Evolutionary conservation across 1,139 yeast genomes (phyloP), one percentile per base, ranked within the genome.

Genomic region (Taphrina deformans): DNA sequence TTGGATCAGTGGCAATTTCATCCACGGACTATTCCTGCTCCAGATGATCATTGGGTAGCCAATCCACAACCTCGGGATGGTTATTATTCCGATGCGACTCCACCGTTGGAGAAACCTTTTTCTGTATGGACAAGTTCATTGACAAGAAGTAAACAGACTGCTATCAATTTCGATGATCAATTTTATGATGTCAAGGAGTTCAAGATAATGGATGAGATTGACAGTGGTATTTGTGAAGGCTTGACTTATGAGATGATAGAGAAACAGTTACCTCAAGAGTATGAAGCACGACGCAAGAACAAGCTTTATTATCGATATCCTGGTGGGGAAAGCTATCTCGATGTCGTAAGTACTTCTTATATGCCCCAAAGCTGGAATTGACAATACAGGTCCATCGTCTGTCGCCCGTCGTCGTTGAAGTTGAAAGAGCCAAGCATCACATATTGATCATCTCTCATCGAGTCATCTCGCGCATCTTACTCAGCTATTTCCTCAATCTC

Each of bases 81-180:
- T n/a, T 40, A 55, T 50, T 31, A 74, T 73, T 24, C 71, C 73
- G 79, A 76, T 75, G 41, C 24, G 29, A 41, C 55, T 3, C 62
- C 62, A 10, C 87, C 77, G 75, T 86, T 70, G 72, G 85, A 73
- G 70, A 85, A 91, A 21, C 85, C 86, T 70, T 91, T 91, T 74
- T 88, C 93, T 70, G 96, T 92, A 5, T 92, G 97, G 96, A 87
- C 96, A 0, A 88, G 96, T 26, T 89, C 90, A 96, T 79, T 93
- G 69, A 75, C 80, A 52, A 80, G 98, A 68, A 82, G 95, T 1
- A 80, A 88, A 23, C 89, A 91, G 75, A 88, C 97, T 0, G 91
- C 95, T 0, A 81, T 83, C 65, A 81, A 80, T 69, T 90, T 93
- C 74, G 82, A 87, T 69, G 86, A 82, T 60, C 82, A 84, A 38